Conservation (phyloP, 2,329 filamentous ascomycete species). For the Aspergillus ochraceus region DNA sequence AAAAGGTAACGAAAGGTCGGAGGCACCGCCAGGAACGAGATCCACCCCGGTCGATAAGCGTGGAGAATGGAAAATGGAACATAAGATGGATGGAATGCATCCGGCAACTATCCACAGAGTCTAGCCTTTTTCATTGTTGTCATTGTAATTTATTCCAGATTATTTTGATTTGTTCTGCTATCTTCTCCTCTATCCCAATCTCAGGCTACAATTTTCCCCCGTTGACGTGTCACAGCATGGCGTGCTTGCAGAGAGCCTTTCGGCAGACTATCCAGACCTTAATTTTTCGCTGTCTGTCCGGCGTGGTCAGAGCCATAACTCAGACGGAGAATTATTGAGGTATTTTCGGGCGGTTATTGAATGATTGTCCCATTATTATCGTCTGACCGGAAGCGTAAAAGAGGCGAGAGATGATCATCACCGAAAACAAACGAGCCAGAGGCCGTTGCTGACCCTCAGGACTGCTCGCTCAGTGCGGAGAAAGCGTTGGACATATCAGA, state of each 20-base stretch:
- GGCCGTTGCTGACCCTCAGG: too few species aligned
- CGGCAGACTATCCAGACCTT: neutral
- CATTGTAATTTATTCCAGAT: too few species aligned
- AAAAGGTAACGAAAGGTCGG: neutral
- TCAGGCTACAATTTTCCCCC: neutral
- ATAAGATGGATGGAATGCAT: neutral
- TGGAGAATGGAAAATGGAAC: neutral
- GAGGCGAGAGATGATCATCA: neutral
- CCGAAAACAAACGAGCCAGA: neutral
- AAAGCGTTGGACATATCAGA: neutral
- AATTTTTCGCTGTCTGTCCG: neutral
- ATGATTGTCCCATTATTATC: neutral
- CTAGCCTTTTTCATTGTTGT: neutral
- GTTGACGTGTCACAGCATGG: neutral
- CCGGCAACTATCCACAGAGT: neutral
- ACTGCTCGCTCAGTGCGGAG: too few species aligned
- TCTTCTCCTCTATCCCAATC: neutral
- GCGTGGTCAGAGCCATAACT: too few species aligned
- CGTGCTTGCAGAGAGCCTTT: neutral
- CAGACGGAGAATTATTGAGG: neutral
- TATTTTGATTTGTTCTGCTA: too few species aligned
- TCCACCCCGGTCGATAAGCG: neutral
- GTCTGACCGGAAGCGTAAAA: neutral
- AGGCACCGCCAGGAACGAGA: neutral
- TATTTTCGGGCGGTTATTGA: neutral